Evolutionary conservation across 106 monocot genomes (phyloP), one percentile per base, ranked within the genome.

Genomic region (Platanthera guangdongensis): DNA sequence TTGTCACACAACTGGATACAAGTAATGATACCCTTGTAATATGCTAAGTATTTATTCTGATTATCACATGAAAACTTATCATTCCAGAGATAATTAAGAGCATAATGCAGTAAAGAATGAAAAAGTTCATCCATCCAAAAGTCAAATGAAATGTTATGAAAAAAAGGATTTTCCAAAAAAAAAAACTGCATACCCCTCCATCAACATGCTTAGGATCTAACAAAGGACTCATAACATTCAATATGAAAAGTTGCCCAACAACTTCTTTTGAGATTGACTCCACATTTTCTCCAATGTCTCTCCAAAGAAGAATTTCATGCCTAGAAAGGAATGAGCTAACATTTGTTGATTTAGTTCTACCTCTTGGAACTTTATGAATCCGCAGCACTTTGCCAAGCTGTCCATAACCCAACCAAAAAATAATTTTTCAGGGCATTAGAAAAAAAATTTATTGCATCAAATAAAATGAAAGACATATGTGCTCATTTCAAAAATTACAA

Each of bases 371-470:
- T 88, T 95, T 95, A 54, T 86, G 82, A 50, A 95, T 72, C n/a
- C 95, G 87, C 39, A 95, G 78, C 13, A 95, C 95, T 84, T 92
- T 95, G 6, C 92, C 92, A 50, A 86, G 68, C 95, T 95, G 75
- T 78, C 83, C 51, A 76, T 4, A 68, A 48, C 55, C 5, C 3
- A 4, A 32, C 6, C 30, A 68, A 30, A 30, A 68, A 68, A 9
- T 9, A 68, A 32, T 7, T 32, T 25, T 32, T 68, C 30, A 30
- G 22, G 30, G 30, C 13, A 53, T 53, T 53, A 10, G 52, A 8
- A 53, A 53, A 53, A 10, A 53, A 10, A 53, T 4, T 10, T 10
- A 52, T 53, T 53, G 13, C 13, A 4, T 53, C 11, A 0, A 7
- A 2, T 1, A 68, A 68, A 68, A 13, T 6, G 32, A 68, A 30